Base-by-base conservation (phyloP, 2,329 filamentous ascomycete genomes). In the Cordyceps farinosa region DNA sequence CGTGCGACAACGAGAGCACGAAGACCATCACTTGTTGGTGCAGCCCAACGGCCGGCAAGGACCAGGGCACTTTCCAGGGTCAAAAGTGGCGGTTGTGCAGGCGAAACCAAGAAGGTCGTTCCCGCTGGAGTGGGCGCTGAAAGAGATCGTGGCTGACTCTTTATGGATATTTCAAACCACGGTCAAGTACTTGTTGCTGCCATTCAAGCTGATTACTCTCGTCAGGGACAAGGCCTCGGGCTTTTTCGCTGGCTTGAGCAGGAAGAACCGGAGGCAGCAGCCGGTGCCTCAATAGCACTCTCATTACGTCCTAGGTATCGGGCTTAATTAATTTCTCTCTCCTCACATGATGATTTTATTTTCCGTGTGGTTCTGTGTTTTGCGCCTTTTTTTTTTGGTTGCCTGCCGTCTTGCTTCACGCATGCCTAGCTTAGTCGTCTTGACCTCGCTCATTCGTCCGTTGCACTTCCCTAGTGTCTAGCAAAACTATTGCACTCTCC, bases 1-100 rank as follows among this genome's bases (percentile, higher is more conserved):
- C 3, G 69, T 72, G 5, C 68, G 64, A 8, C 62, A 45, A 22
- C 65, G 70, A 1, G 66, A 69, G 1, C 70, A 72, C n/a, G 71
- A 72, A 60, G 70, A 72, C 30, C 71, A 72, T 22, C 66, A 69
- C 5, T 65, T 72, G 38, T 67, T 69, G 2, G 54, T 69, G 1
- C 70, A 70, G 34, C 48, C 61, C 69, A 1, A 66, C 64, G 40
- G 68, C 65, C 1, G 66, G 34, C 70, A 67, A 15, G 69, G 70
- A 7, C 69, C 69, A 1, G 70, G 65, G 0, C 61, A 67, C 7
- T 72, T 72, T 27, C 70, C 70, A 1, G 71, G 71, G 0, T 72
- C 70, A 6, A 59, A 65, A 13, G 65, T 68, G n/a, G 70, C 66
- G 30, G 40, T 72, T 1, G 66, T 50, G 38, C 66, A 70, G 45